Evolutionary conservation across 1,284 basidiomycete species (phyloP).

Genomic region (Hypsizygus ulmarius): DNA sequence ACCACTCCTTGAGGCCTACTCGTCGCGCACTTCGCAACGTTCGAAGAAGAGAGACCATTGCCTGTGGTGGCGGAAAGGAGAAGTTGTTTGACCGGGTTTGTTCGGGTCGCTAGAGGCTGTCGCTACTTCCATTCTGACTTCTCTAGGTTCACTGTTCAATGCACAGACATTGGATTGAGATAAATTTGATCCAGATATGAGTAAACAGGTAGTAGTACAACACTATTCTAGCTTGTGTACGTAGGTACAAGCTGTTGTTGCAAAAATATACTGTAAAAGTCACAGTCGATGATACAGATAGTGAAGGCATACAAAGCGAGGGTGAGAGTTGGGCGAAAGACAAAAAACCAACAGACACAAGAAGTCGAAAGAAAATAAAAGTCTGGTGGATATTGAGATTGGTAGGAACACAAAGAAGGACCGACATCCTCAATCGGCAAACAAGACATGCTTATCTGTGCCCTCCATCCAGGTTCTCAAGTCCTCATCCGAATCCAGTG

Average conservation of each 20-base stretch:
- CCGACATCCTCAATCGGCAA: constrained; percentile 58
- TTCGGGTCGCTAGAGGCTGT: constrained; percentile 20
- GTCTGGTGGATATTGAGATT: constrained; percentile 12
- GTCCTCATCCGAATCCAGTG: constrained; percentile 68
- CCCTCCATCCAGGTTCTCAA: constrained; percentile 79
- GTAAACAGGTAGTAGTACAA: constrained; percentile 18
- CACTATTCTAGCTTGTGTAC: constrained; percentile 12
- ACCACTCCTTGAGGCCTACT: constrained; percentile 80
- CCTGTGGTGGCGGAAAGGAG: constrained; percentile 9
- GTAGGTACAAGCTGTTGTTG: constrained; percentile 4
- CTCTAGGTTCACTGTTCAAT: no score
- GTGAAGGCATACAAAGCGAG: constrained; percentile 4
- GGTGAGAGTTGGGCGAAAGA: not conserved
- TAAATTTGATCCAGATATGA: constrained; percentile 1
- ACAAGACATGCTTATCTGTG: constrained; percentile 87
- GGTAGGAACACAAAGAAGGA: constrained; percentile 2
- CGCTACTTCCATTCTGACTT: no score
- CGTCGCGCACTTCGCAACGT: constrained; percentile 74
- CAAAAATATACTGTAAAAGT: constrained; percentile 6
- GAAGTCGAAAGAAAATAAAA: constrained; percentile 15
- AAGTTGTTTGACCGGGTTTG: constrained; percentile 30
- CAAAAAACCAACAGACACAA: constrained; percentile 10
- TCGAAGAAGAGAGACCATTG: constrained; percentile 72
- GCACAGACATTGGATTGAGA: no score
- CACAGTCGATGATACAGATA: constrained; percentile 13